Conservation (phyloP, 306 rosid species). For the Heteromeles arbutifolia region DNA sequence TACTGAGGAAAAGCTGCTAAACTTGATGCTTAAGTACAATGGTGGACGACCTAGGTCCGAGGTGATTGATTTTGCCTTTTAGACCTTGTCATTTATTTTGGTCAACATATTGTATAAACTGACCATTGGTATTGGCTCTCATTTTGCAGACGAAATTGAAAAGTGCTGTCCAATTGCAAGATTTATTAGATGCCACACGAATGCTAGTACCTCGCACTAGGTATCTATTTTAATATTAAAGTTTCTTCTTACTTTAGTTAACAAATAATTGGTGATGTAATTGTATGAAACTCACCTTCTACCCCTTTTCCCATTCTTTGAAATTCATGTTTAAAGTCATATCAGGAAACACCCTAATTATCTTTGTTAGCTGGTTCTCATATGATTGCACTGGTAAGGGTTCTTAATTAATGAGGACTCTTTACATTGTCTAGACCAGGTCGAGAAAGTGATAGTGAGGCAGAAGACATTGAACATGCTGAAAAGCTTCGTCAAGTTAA, state of each 20-base stretch:
- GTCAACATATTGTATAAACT: conserved; percentile 4
- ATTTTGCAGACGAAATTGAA: conserved; percentile 80
- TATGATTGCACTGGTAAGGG: conserved; percentile 2
- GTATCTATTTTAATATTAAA: conserved; percentile 24
- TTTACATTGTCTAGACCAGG: conserved; percentile 56
- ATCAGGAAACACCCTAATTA: conserved; percentile 8
- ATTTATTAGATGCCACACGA: conserved; percentile 91
- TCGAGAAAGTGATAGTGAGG: conserved; percentile 85
- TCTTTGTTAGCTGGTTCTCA: conserved; percentile 6
- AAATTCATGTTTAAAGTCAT: background rate
- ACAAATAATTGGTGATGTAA: background rate
- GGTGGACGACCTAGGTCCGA: conserved; percentile 92
- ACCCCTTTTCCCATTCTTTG: background rate
- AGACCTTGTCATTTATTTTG: background rate
- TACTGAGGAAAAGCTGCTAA: conserved; percentile 88
- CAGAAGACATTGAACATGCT: conserved; percentile 94
- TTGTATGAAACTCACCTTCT: background rate
- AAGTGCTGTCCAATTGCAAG: conserved; percentile 97
- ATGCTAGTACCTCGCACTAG: conserved; percentile 86
- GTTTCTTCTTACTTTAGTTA: background rate
- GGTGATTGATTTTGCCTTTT: conserved; percentile 37
- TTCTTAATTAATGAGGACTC: conserved; percentile 14
- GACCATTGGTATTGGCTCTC: conserved; percentile 18
- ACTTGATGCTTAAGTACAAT: conserved; percentile 84
- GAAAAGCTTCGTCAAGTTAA: conserved; percentile 99